Percentiles rank a stretch among this genome's conserved stretches.
phyloP scores from a whole-genome alignment of 352 stramenopile species.

The Phytopythium ostracodes region DNA sequence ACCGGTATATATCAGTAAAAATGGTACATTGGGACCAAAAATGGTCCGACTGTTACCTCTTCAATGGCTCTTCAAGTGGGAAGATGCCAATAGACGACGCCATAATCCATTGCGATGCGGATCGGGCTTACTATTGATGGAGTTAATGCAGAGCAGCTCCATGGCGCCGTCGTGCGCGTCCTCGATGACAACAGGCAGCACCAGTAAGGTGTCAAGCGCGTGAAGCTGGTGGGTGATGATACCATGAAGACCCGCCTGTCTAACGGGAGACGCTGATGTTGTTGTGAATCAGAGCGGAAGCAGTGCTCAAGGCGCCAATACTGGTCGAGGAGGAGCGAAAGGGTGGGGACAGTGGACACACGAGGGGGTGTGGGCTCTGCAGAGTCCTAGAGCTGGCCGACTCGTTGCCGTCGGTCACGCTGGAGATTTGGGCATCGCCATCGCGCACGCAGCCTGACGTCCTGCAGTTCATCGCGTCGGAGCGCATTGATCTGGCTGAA shows the following conservation, averaged over 20 bases:
- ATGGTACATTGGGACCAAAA: background rate
- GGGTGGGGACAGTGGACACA: too few relatives aligned
- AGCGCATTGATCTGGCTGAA: slow-evolving; percentile 15
- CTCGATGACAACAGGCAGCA: background rate
- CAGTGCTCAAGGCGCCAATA: background rate
- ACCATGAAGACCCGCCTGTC: too few relatives aligned
- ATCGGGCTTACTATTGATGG: background rate
- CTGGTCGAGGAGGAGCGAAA: too few relatives aligned
- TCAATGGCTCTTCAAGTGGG: too few relatives aligned
- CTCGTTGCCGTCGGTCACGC: background rate
- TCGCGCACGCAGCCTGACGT: slow-evolving; percentile 2
- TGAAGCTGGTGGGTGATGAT: too few relatives aligned
- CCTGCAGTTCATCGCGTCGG: slow-evolving; percentile 23
- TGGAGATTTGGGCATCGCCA: background rate
- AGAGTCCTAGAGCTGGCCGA: background rate
- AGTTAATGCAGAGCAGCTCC: background rate
- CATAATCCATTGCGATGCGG: background rate
- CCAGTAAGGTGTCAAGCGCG: background rate
- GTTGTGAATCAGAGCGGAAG: background rate
- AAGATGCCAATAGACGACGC: slow-evolving; percentile 1
- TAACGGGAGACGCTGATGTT: background rate
- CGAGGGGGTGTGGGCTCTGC: too few relatives aligned
- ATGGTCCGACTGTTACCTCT: background rate
- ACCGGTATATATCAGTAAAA: background rate
- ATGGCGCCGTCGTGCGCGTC: background rate